These are phyloP conservation scores for Arctium minus DNA, from an alignment of 129 eudicot species.

Conservation along the genomic window DNA sequence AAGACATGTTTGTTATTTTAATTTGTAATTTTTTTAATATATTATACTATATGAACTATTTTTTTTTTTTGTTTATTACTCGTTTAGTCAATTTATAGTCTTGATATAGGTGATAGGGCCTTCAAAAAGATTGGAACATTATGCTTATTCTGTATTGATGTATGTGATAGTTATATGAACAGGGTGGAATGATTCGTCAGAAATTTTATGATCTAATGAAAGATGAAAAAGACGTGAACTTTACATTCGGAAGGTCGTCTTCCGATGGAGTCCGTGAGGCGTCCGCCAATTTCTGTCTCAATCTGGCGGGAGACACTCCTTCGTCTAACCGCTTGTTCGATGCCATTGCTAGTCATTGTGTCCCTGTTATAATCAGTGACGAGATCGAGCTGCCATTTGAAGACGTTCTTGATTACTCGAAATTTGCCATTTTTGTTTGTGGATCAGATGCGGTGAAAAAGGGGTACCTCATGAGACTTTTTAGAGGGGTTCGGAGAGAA, in stretches of 20 bases:
- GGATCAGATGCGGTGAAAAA: slow-evolving; percentile 43
- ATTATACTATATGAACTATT: too few species aligned
- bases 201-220: slow-evolving; percentile 63
- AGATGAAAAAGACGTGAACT: slow-evolving; percentile 75
- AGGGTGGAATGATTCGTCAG: slow-evolving; percentile 81
- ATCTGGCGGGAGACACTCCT: slow-evolving; percentile 78
- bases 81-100: too few species aligned
- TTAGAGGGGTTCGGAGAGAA: slow-evolving; percentile 45
- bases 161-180: neutral
- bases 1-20: too few species aligned
- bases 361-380: slow-evolving; percentile 48
- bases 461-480: slow-evolving; percentile 47
- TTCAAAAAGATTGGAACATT: too few species aligned
- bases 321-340: slow-evolving; percentile 77
- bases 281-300: slow-evolving; percentile 63
- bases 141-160: too few species aligned
- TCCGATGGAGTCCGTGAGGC: slow-evolving; percentile 45
- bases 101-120: too few species aligned
- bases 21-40: too few species aligned
- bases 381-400: slow-evolving; percentile 54
- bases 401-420: slow-evolving; percentile 62
- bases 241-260: slow-evolving; percentile 20
- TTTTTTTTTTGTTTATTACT: too few species aligned
- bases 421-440: slow-evolving; percentile 54
- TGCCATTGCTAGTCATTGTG: slow-evolving; percentile 67